These are phyloP conservation scores for Hypoxylon rickii DNA, from an alignment of 495 filamentous ascomycete genomes.

Conservation along the genomic window DNA sequence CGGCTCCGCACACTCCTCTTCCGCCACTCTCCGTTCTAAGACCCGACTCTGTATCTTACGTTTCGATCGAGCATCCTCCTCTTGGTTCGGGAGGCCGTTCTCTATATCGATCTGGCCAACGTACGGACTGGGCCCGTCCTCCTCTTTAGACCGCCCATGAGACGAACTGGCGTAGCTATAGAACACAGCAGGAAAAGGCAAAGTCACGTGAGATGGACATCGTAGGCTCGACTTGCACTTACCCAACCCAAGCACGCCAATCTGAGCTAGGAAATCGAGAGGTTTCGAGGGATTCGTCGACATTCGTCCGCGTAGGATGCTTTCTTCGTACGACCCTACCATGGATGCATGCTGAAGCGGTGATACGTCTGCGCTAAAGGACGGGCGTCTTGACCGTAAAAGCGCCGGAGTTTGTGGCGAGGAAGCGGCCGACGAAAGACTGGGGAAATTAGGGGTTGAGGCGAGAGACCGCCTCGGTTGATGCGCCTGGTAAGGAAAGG, in stretches of 20 bases:
- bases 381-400: constrained; percentile 68
- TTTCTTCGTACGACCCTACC: constrained; percentile 98
- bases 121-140: constrained; percentile 93
- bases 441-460: constrained; percentile 62
- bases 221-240: constrained; percentile 85
- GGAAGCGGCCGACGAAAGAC: constrained; percentile 54
- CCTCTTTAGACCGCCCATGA: constrained; percentile 60
- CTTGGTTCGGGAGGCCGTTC: constrained; percentile 64
- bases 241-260: constrained; percentile 88
- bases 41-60: constrained; percentile 50
- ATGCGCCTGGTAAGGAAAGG: constrained; percentile 67
- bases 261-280: constrained; percentile 91
- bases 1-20: constrained; percentile 36
- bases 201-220: constrained; percentile 88
- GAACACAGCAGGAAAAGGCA: constrained; percentile 95
- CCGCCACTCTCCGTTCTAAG: constrained; percentile 32
- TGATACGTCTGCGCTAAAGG: constrained; percentile 73
- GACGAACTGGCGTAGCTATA: constrained; percentile 82
- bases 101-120: constrained; percentile 94
- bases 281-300: constrained; percentile 95
- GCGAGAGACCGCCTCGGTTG: constrained; percentile 74
- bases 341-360: constrained; percentile 86
- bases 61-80: constrained; percentile 49
- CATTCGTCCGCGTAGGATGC: constrained; percentile 92
- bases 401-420: constrained; percentile 64